Evolutionary conservation across 495 filamentous ascomycete genomes (phyloP).

Genomic region (Penicillium diatomitis): DNA sequence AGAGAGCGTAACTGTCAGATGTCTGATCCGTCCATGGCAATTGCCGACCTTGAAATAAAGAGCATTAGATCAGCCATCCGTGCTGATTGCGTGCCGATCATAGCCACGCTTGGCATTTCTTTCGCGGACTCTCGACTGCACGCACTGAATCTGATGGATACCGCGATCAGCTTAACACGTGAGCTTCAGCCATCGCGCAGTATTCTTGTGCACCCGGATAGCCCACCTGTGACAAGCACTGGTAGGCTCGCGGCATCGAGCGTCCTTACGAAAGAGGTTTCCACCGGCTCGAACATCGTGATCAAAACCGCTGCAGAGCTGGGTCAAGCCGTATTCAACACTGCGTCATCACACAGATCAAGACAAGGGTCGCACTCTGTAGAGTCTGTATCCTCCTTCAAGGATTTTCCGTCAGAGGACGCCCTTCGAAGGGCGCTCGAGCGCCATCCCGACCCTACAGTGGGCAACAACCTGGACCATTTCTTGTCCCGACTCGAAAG

Average conservation of each 20-base stretch:
- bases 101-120: neutral
- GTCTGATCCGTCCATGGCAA: too few species aligned
- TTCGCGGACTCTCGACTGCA: neutral
- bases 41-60: neutral
- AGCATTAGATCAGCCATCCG: neutral
- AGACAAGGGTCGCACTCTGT: neutral
- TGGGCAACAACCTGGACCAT: neutral
- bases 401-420: neutral
- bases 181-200: neutral
- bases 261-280: neutral
- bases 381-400: neutral
- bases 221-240: neutral
- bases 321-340: neutral
- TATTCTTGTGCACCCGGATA: neutral
- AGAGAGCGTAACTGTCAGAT: too few species aligned
- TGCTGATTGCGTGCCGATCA: neutral
- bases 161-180: neutral
- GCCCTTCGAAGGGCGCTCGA: neutral
- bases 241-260: neutral
- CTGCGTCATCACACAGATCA: too few species aligned
- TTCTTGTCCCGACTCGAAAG: neutral
- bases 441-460: neutral
- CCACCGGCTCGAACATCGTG: neutral
- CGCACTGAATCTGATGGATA: neutral
- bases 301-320: neutral